Evolutionary conservation across 768 basidiomycete species (phyloP), one percentile per base, ranked within the genome.

Genomic region (Russula compacta): DNA sequence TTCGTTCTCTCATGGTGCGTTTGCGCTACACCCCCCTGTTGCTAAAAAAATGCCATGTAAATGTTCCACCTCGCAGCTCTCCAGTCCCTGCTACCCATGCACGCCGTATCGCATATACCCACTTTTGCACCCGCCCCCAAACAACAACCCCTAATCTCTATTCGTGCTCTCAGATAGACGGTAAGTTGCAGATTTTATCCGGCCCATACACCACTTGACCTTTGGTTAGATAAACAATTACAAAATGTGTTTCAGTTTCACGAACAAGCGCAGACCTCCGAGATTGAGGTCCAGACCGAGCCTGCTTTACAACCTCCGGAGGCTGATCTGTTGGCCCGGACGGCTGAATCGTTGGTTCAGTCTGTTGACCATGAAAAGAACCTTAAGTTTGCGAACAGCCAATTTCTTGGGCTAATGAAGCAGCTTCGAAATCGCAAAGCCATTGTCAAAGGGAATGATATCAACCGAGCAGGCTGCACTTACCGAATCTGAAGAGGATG

Each of bases 401-500:
- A 82, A 60, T 97, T 97, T 70, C 77, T 97, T 78, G 79, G 79
- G 21, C 78, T 97, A 32, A 95, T 97, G 93, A 82, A 80, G 54
- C 84, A 90, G 71, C 73, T 97, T 58, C 78, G 90, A 42, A 92
- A 94, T 72, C 82, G 85, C 8, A 81, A 87, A 68, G 78, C 92
- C 43, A 78, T 85, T 15, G 85, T 95, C 2, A 83, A 89, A 51
- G 89, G 87, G 19, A 85, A 93, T 68, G 73, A 85, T 54, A 82
- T 97, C 53, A 10, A 11, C 24, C 46, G 51, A 58, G 40, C 39
- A 36, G 57, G 17, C 42, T 55, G 43, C 40, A 32, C 48, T 19
- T 36, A 46, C 29, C 40, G 59, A 36, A 21, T 35, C 43, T 53
- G 52, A 64, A 50, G 67, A 56, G 35, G 81, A 84, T 64, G 71